These are phyloP conservation scores for Penstemon davidsonii DNA, from an alignment of 257 asterid species.

Conservation along the genomic window DNA sequence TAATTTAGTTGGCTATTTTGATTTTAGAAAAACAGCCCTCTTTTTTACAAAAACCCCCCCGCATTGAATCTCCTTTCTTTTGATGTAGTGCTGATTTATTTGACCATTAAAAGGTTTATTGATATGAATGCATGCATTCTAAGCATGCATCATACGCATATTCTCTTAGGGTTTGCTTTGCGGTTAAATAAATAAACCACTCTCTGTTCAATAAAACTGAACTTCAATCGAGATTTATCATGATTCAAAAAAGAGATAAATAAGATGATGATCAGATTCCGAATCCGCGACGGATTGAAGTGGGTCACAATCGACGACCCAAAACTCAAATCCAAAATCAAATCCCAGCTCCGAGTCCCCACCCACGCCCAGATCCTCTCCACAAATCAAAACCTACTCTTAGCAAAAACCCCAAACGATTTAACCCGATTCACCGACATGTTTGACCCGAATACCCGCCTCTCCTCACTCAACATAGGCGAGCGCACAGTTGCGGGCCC, in stretches of 20 bases:
- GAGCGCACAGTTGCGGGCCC: conserved; percentile 86
- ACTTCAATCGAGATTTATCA: too few species aligned
- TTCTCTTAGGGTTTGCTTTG: too few species aligned
- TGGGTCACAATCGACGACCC: conserved; percentile 75
- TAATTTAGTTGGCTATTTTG: too few species aligned
- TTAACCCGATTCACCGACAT: conserved; percentile 64
- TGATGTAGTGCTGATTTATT: too few species aligned
- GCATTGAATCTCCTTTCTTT: too few species aligned
- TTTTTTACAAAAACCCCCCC: too few species aligned
- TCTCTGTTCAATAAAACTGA: too few species aligned
- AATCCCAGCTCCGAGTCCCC: conserved; percentile 83
- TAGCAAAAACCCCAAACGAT: conserved; percentile 72
- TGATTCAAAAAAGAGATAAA: conserved; percentile 20
- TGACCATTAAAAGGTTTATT: too few species aligned
- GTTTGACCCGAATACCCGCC: conserved; percentile 47
- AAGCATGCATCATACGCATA: too few species aligned
- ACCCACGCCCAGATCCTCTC: conserved; percentile 74
- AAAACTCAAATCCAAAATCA: conserved; percentile 61
- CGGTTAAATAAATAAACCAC: too few species aligned
- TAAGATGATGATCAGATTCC: conserved; percentile 92
- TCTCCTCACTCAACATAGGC: conserved; percentile 65
- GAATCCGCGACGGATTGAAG: conserved; percentile 97
- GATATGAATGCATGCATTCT: too few species aligned
- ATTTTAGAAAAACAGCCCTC: too few species aligned
- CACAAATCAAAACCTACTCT: conserved; percentile 74